phyloP scores from a whole-genome alignment of 2,329 filamentous ascomycete species.

The Beauveria brongniartii region DNA sequence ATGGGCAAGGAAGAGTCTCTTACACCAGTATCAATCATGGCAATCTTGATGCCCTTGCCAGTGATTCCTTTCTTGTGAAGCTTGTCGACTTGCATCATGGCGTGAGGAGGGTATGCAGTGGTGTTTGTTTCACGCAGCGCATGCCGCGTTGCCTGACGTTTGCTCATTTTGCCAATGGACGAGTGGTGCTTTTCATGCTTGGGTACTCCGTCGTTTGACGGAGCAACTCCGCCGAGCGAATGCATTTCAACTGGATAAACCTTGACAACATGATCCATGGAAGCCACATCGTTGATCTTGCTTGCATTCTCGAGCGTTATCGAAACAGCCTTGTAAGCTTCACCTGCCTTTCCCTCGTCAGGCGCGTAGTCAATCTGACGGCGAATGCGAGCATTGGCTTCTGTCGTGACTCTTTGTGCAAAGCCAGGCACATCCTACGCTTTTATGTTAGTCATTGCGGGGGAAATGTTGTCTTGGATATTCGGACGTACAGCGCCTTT shows the following conservation, averaged over 20 bases:
- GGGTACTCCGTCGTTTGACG: constrained; percentile 37
- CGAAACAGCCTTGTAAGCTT: constrained; percentile 47
- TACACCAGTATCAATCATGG: not conserved
- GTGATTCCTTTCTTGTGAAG: not conserved
- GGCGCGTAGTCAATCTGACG: constrained; percentile 36
- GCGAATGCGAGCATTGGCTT: constrained; percentile 34
- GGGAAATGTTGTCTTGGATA: not conserved
- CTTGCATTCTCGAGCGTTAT: constrained; percentile 37
- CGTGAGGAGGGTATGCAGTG: not conserved
- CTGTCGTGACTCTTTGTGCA: not conserved
- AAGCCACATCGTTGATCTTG: constrained; percentile 34
- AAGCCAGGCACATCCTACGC: not conserved
- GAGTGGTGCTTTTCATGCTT: constrained; percentile 11
- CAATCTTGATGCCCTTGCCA: not conserved
- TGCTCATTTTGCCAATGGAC: not conserved
- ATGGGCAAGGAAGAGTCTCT: not conserved
- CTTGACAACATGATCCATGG: constrained; percentile 36
- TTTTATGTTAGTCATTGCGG: not conserved
- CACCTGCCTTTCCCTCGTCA: constrained; percentile 11
- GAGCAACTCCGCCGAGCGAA: constrained; percentile 33
- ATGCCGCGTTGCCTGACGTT: constrained; percentile 15
- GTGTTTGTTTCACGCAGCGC: constrained; percentile 28
- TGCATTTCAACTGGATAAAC: constrained; percentile 37
- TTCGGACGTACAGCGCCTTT: constrained; percentile 34
- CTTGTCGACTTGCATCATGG: not conserved